Evolutionary conservation across 148 eudicot genomes (phyloP).

Genomic region (Diospyros kaki): DNA sequence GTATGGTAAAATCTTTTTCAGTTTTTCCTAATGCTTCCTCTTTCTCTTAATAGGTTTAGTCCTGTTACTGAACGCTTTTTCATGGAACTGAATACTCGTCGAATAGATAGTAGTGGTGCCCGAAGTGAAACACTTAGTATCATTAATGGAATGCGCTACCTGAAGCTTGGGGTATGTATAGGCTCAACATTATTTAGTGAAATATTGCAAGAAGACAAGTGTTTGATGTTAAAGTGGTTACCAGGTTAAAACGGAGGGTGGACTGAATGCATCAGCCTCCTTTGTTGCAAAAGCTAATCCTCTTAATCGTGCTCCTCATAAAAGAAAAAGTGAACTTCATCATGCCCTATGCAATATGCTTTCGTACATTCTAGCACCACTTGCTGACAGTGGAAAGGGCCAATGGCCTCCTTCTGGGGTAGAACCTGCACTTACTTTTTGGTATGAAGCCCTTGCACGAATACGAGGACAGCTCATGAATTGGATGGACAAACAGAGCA

Average conservation of each 20-base stretch:
- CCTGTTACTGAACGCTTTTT: constrained; percentile 99
- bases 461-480: constrained; percentile 77
- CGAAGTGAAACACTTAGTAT: constrained; percentile 94
- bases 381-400: constrained; percentile 93
- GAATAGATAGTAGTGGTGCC: constrained; percentile 85
- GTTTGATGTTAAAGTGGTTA: constrained; percentile 26
- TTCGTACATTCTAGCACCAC: constrained; percentile 90
- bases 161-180: constrained; percentile 94
- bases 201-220: neutral
- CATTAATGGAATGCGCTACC: constrained; percentile 95
- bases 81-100: constrained; percentile 97
- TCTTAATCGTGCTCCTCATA: constrained; percentile 89
- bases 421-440: constrained; percentile 89
- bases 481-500: constrained; percentile 99
- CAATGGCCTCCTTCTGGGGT: constrained; percentile 98
- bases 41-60: constrained; percentile 62
- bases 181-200: constrained; percentile 2
- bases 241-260: constrained; percentile 98
- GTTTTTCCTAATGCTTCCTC: constrained; percentile 1
- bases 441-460: constrained; percentile 99
- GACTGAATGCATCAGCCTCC: constrained; percentile 96
- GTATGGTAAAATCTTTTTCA: neutral
- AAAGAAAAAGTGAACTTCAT: constrained; percentile 96
- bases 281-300: constrained; percentile 99
- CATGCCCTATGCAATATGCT: constrained; percentile 99